Percentiles rank a stretch among this genome's conserved stretches.
Conservation (phyloP, 495 filamentous ascomycete species). For the Cenococcum geophilum region DNA sequence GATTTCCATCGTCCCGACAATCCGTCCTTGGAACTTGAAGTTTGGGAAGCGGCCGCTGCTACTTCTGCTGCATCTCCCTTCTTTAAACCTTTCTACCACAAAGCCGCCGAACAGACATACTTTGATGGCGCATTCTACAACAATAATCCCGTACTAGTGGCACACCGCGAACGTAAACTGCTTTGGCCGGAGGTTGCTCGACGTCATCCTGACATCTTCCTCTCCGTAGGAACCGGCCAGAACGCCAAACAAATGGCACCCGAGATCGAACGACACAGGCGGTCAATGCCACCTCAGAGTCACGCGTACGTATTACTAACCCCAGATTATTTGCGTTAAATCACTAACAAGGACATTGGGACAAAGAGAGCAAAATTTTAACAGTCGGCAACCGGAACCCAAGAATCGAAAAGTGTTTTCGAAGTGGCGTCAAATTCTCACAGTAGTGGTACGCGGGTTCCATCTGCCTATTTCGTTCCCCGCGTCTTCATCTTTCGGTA, state of each 20-base stretch:
- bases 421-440: constrained; percentile 5
- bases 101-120: constrained; percentile 20
- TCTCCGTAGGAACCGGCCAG: constrained; percentile 40
- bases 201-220: constrained; percentile 37
- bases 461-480: no score
- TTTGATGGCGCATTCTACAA: constrained; percentile 32
- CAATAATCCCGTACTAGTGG: constrained; percentile 40
- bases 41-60: constrained; percentile 46
- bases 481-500: neutral
- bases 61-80: constrained; percentile 45
- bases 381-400: no score
- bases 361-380: no score
- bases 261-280: no score
- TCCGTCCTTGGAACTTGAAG: constrained; percentile 37
- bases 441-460: constrained; percentile 11
- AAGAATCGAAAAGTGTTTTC: no score
- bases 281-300: no score
- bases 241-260: neutral
- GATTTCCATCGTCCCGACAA: constrained; percentile 42
- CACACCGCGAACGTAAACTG: constrained; percentile 37
- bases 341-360: no score
- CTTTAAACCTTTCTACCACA: constrained; percentile 44
- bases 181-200: constrained; percentile 36
- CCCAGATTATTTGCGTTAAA: no score
- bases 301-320: no score